phyloP scores from a whole-genome alignment of 148 eudicot species.

The Fallopia convolvulus region DNA sequence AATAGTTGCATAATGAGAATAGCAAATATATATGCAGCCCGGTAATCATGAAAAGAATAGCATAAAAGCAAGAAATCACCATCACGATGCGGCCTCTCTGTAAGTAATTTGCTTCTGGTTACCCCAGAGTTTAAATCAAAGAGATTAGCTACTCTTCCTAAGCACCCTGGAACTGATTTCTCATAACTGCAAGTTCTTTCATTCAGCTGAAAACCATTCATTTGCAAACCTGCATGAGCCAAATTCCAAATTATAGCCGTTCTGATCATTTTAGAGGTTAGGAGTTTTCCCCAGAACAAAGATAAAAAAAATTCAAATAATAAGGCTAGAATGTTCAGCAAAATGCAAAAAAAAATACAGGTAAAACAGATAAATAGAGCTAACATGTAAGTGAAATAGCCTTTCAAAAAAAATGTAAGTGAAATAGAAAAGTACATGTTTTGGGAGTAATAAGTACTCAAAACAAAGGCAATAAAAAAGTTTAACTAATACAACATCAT shows the following conservation, averaged over 20 bases:
- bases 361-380: too few relatives aligned
- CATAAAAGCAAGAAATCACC: not conserved
- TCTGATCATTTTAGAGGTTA: not conserved
- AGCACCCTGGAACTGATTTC: slow-evolving; percentile 61
- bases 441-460: not conserved
- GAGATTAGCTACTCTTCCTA: slow-evolving; percentile 84
- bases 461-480: not conserved
- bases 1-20: not conserved
- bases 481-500: not conserved
- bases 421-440: too few relatives aligned
- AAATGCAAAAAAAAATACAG: not conserved
- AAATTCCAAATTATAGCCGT: slow-evolving; percentile 3
- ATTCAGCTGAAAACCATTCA: slow-evolving; percentile 53
- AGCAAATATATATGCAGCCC: not conserved
- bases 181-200: slow-evolving; percentile 27
- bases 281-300: not conserved
- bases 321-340: not conserved
- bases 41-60: not conserved
- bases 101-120: slow-evolving; percentile 56
- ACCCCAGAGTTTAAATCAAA: slow-evolving; percentile 56
- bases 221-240: slow-evolving; percentile 24
- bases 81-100: slow-evolving; percentile 58
- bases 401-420: too few relatives aligned
- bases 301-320: not conserved
- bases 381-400: too few relatives aligned